Evolutionary conservation across 2,329 filamentous ascomycete species (phyloP), one percentile per base, ranked within the genome.

Genomic region (Exophiala sp.): DNA sequence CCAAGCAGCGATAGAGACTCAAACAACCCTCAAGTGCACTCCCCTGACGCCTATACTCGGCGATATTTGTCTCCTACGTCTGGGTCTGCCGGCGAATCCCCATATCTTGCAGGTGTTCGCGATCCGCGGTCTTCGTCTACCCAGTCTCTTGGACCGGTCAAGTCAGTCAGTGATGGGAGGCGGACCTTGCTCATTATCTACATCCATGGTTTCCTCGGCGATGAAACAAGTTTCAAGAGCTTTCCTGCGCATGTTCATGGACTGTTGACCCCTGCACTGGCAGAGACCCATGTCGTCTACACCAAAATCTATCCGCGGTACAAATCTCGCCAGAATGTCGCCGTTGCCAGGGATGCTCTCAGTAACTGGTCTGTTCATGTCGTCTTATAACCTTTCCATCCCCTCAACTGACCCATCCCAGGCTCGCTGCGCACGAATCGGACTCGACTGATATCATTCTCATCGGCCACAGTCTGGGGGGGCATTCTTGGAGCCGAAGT

Each of bases 201-300:
- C 65, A 82, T 95, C 48, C 90, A 95, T 70, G 89, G 90, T 53
- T 95, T 94, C 69, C 85, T 93, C 76, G 89, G 90, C 44, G 85
- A 87, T 52, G 86, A 93, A 66, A 85, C 85, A 24, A 94, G 86
- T 50, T 96, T 96, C 64, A 80, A 83, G 55, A 87, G 85, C 38
- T 95, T 96, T 60, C 90, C 90, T 0, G 86, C 86, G 6, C 88
- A 95, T 69, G 79, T 95, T 2, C 90, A 96, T 66, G 79, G 82
- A 59, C 75, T 86, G 29, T 73, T 94, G 32, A 80, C 80, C 10
- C 73, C 79, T 7, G 74, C 82, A 0, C 70, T 95, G 10, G 72
- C 73, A 18, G 82, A 87, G 21, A 84, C 82, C 4, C 88, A 94
- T 70, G 77, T 84, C 29, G 82, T 95, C 1, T 88, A 95, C 67